phyloP scores from a whole-genome alignment of 1,284 basidiomycete species.

The Stygiomarasmius scandens region DNA sequence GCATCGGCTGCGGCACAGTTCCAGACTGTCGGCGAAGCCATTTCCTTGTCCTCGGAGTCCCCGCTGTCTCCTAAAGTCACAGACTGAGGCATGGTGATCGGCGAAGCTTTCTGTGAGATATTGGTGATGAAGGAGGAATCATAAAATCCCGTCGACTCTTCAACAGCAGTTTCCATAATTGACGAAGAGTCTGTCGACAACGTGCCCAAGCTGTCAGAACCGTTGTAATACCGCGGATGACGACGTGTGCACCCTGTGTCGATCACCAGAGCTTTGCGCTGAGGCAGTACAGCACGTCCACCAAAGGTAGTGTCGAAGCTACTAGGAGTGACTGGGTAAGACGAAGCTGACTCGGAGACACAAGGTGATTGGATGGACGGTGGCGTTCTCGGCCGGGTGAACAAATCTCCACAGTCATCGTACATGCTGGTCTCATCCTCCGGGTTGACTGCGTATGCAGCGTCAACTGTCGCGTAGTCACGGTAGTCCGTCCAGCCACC shows the following conservation, averaged over 20 bases:
- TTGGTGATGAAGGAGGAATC: conserved; percentile 55
- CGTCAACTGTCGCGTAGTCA: conserved; percentile 43
- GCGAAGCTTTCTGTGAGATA: conserved; percentile 30
- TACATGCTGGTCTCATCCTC: conserved; percentile 19
- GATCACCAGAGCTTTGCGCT: conserved; percentile 55
- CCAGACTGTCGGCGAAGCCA: conserved; percentile 47
- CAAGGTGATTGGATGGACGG: conserved; percentile 29
- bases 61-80: conserved; percentile 27
- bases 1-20: conserved; percentile 38
- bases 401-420: conserved; percentile 33
- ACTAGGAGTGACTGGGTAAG: conserved; percentile 54
- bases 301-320: conserved; percentile 45
- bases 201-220: conserved; percentile 49
- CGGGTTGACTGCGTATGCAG: conserved; percentile 40
- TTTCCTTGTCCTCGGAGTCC: conserved; percentile 46
- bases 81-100: conserved; percentile 42
- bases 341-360: conserved; percentile 41
- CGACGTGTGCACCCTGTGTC: conserved; percentile 56
- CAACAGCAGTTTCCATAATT: conserved; percentile 73
- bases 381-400: conserved; percentile 34
- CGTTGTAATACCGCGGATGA: conserved; percentile 52
- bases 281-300: conserved; percentile 32
- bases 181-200: conserved; percentile 54
- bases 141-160: conserved; percentile 48
- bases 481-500: conserved; percentile 37